Evolutionary conservation across 257 asterid species (phyloP), one percentile per base, ranked within the genome.

Genomic region (Voacanga thouarsii): DNA sequence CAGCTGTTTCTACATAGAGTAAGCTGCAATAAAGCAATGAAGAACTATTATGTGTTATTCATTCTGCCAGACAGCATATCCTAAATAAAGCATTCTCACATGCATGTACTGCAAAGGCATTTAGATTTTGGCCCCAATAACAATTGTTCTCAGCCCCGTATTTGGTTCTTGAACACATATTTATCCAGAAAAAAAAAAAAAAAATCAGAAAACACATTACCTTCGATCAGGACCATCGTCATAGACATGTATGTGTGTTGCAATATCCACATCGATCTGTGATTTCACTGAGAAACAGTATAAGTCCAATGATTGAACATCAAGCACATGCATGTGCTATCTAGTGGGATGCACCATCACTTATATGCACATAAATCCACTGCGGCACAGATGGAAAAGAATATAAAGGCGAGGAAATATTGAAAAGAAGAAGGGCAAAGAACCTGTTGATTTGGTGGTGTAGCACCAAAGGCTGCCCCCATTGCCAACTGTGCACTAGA

Each of bases 401-500:
- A 16, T 2, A 3, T 3, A 19, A 19, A 21, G 37, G 72, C 24
- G 8, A 68, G 33, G 72, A 37, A 66, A 37, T 16, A 19, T 66
- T 66, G 26, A 39, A 66, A 53, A 1, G 5, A 24, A 44, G 44
- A 41, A 37, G 12, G 39, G 24, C 10, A 75, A 21, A n/a, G 12
- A 80, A 95, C 99, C 92, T 76, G 75, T 80, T 90, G 81, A 75
- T 3, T 71, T 61, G 97, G 97, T 78, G 89, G 93, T 59, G 72
- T 43, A 56, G 75, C 86, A 44, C 99, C 99, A 78, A 91, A 93
- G 26, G 97, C 96, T 33, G 86, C 93, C 59, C 99, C 99, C 98
- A 95, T 82, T 23, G 99, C 99, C 80, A 95, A 82, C 87, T 83
- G 94, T 5, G 86, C 83, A 81, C 99, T 93, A 30, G 99, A 95